Conservation (phyloP, 768 basidiomycete species). For the Asterophora parasitica region DNA sequence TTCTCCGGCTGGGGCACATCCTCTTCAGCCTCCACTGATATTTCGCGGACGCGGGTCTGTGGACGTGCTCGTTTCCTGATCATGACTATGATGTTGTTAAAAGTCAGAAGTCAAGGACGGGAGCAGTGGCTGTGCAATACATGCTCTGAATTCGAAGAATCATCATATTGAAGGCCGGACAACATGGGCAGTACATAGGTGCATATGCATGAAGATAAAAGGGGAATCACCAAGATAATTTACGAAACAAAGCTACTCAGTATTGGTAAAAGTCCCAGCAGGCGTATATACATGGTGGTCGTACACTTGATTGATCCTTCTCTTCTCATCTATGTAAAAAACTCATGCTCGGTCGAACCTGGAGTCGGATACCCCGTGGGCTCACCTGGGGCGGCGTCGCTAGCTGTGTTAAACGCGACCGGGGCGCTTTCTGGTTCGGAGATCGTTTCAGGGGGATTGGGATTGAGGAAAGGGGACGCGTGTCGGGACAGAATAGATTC, state of each 20-base stretch:
- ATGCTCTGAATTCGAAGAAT: too few relatives aligned
- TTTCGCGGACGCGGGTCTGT: conserved; percentile 50
- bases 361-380: conserved; percentile 44
- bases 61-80: conserved; percentile 76
- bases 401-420: conserved; percentile 7
- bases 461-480: conserved; percentile 30
- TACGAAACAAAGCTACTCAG: conserved; percentile 4
- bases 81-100: conserved; percentile 51
- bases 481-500: conserved; percentile 53
- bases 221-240: conserved; percentile 7
- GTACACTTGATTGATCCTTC: conserved; percentile 6
- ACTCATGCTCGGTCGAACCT: conserved; percentile 40
- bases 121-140: conserved; percentile 16
- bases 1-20: conserved; percentile 30
- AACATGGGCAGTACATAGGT: too few relatives aligned
- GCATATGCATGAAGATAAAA: conserved; percentile 3
- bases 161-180: neutral
- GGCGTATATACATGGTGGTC: conserved; percentile 12
- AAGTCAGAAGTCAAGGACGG: neutral
- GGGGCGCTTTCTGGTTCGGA: neutral
- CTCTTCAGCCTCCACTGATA: conserved; percentile 37
- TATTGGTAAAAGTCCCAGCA: conserved; percentile 5
- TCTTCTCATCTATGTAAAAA: conserved; percentile 23
- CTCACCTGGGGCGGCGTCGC: conserved; percentile 20
- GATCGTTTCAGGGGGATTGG: conserved; percentile 6